These are phyloP conservation scores for Pochonia chlamydosporia DNA, from an alignment of 2,329 filamentous ascomycete species.

Conservation along the genomic window DNA sequence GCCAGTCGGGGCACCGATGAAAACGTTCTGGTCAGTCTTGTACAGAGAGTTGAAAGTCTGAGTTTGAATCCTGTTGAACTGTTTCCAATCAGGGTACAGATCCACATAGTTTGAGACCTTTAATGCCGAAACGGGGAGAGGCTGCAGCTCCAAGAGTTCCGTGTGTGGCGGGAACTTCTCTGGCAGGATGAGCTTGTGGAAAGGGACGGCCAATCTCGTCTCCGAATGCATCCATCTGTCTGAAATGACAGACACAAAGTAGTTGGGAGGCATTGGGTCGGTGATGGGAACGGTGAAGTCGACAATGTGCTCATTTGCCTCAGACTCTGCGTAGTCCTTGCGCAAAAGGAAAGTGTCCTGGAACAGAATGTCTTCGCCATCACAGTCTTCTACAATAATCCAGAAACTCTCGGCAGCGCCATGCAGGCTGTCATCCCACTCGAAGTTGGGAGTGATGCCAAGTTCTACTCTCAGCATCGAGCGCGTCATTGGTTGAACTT, in stretches of 20 bases:
- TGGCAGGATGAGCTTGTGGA: conserved; percentile 89
- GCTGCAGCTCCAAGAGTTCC: conserved; percentile 84
- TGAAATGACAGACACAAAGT: conserved; percentile 92
- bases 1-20: conserved; percentile 86
- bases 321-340: conserved; percentile 77
- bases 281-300: conserved; percentile 96
- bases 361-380: conserved; percentile 92
- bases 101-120: conserved; percentile 78
- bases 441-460: conserved; percentile 87
- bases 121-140: conserved; percentile 79
- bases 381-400: conserved; percentile 95
- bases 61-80: conserved; percentile 97
- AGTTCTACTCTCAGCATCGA: conserved; percentile 89
- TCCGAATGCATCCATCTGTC: conserved; percentile 99
- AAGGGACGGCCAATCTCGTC: conserved; percentile 86
- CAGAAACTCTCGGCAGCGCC: conserved; percentile 89
- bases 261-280: conserved; percentile 97
- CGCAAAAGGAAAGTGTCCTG: conserved; percentile 91
- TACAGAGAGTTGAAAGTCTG: conserved; percentile 95
- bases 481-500: conserved; percentile 89
- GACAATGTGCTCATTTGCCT: conserved; percentile 88
- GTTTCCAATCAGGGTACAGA: conserved; percentile 76
- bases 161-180: conserved; percentile 96
- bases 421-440: conserved; percentile 89
- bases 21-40: conserved; percentile 86